Evolutionary conservation across 2,329 filamentous ascomycete species (phyloP), one percentile per base, ranked within the genome.

Genomic region (Colletotrichum tofieldiae): DNA sequence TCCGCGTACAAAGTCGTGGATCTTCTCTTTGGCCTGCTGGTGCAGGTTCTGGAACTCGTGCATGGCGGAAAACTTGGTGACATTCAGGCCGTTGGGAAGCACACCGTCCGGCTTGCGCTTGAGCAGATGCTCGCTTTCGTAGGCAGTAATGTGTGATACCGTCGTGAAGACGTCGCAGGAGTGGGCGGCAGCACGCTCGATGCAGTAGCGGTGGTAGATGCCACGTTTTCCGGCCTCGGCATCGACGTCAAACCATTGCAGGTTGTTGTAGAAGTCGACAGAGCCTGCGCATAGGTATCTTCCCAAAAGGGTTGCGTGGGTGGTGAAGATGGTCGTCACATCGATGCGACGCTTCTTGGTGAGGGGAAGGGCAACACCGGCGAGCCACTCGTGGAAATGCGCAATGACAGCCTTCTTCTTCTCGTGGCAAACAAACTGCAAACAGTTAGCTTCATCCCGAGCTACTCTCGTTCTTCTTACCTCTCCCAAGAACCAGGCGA

Each of bases 31-130:
- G 79, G 95, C 93, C 81, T 96, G 93, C 79, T 97, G 95, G 84
- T 98, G 96, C 80, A 99, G 84, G 81, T 99, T 99, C 83, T 99
- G 96, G 86, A 98, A 98, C 84, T 99, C 96, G 86, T 99, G 96
- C 78, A 98, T 95, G 8, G 96, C 96, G 11, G 95, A 96, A 86
- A 98, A 98, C 83, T 98, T 98, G 84, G 95, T 98, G 73, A 99
- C 96, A 79, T 99, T 99, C 79, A 99, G 88, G 75, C 96, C 96
- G 79, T 99, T 99, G 77, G 96, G 96, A 76, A 98, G 84, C 8
- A 99, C 96, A 52, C 96, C 96, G 77, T 99, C 96, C 1, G 96
- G 96, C 85, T 98, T 98, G 75, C 96, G 93, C 89, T 98, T 98
- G 75, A 99, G 89, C 77, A 99, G 84, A 84, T 99, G 96, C 86